Evolutionary conservation across 2,329 filamentous ascomycete species (phyloP), one percentile per base, ranked within the genome.

Genomic region (Diaporthe destruens): DNA sequence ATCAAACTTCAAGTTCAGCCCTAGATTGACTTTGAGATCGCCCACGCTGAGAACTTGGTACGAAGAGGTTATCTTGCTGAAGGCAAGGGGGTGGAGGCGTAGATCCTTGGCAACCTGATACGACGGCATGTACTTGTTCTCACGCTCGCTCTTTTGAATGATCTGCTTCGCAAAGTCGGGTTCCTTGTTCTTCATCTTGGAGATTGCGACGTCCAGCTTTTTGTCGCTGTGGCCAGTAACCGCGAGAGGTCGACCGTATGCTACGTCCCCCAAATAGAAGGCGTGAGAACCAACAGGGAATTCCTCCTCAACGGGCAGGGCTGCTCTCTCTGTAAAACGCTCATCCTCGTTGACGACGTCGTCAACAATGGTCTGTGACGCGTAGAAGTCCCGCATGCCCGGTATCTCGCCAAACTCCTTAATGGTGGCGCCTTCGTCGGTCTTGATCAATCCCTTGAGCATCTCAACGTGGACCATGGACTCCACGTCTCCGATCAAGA

Each of bases 1-100:
- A 80, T 99, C 96, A 74, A 99, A 99, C 81, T 99, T 99, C 76
- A 99, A 87, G 79, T 99, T 99, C 74, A 99, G 87, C 0, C 96
- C 96, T 32, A 99, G 85, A 78, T 99, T 99, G 75, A 98, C 88
- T 77, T 94, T 93, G 72, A 95, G 86, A 32, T 93, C 94, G 72
- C 94, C 94, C 5, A 96, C 90, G 23, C 84, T 89, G 71, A 90
- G 90, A 72, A 99, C 93, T 70, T 92, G 93, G 81, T 97, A 98
- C 0, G 96, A 95, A 1, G 96, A 97, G 0, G 96, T 98, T 78
- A 99, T 93, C 86, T 98, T 99, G 82, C 95, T 97, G 42, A 99
- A 86, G 2, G 96, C 93, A 65, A 99, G 87, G 9, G 95, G 93
- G 76, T 97, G 95, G 74, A 99, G 86, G 6, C 90, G 88, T 14